Conservation (phyloP, 2,329 filamentous ascomycete species). For the Dactylellina haptotyla region DNA sequence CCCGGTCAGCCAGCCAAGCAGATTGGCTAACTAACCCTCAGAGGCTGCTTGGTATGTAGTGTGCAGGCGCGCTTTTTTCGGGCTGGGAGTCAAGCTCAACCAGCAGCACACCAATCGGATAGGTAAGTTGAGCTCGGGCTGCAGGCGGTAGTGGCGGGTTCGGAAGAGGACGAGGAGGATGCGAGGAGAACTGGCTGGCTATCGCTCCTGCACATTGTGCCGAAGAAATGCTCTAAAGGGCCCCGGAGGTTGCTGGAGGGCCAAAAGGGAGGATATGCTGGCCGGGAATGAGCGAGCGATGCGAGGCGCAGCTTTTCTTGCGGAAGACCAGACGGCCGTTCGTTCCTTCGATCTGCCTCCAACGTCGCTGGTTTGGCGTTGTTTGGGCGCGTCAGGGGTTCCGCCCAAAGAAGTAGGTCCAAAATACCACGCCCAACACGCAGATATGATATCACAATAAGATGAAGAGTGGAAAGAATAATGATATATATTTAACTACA, state of each 20-base stretch:
- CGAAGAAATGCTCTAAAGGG: conserved; percentile 13
- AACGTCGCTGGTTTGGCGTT: conserved; percentile 36
- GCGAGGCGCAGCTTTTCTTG: conserved; percentile 4
- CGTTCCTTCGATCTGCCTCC: not conserved
- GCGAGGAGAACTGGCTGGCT: conserved; percentile 12
- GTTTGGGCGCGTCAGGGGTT: conserved; percentile 37
- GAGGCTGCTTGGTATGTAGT: not conserved
- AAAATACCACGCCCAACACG: conserved; percentile 24
- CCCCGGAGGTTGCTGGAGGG: not conserved
- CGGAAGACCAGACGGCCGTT: not conserved
- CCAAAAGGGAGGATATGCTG: not conserved
- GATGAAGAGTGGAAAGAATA: not conserved
- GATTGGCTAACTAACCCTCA: conserved; percentile 29
- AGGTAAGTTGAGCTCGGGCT: conserved; percentile 16
- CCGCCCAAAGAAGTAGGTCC: conserved; percentile 36
- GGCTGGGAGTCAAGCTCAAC: conserved; percentile 41
- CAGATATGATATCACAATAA: not conserved
- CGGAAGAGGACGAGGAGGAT: conserved; percentile 27
- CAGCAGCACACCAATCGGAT: conserved; percentile 36
- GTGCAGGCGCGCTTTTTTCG: not conserved
- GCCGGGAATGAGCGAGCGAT: conserved; percentile 13
- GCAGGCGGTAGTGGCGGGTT: conserved; percentile 9
- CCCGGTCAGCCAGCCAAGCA: too few species aligned
- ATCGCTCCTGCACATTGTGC: conserved; percentile 46
- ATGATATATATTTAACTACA: not conserved